Evolutionary conservation across 768 basidiomycete genomes (phyloP), one percentile per base, ranked within the genome.

Genomic region (Punctularia strigosozonata): DNA sequence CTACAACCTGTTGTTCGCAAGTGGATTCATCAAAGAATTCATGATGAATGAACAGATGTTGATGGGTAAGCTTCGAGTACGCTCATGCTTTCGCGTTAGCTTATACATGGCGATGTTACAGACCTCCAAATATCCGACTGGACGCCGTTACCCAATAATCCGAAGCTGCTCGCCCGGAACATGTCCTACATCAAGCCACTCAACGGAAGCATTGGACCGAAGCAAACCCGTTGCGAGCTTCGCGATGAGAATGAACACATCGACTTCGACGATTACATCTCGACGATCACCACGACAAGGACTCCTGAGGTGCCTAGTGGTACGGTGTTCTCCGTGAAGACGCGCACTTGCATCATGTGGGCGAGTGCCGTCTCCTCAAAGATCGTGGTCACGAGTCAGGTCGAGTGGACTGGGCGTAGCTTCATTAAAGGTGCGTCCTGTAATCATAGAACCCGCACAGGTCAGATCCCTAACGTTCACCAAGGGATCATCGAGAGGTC

Each of bases 131-230:
- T 90, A 51, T 83, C 90, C 4, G 95, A 98, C 55, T 98, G 95
- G 95, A 64, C 73, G 14, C 91, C 94, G 0, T 63, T 65, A 4
- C 50, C 61, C 0, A 63, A 72, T 0, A 75, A 69, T 12, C 74
- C 78, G 24, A 74, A 78, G 40, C 70, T 88, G 28, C 74, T 95
- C 7, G 68, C 77, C 20, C 75, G 94, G 7, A 86, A 89, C 46
- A 90, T 92, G 78, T 88, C 88, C 20, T 99, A 98, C 59, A 92
- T 97, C 63, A 97, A 94, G 56, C 92, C 91, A 0, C 64, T 99
- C 22, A 77, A 73, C 45, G 91, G 75, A 1, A 77, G 79, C 39
- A 73, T 99, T 22, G 95, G 95, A 0, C 95, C 94, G 1, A 94
- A 77, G 55, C 85, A 88, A 58, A 90, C 92, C 13, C 94, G 92